phyloP scores from a whole-genome alignment of 139 green algal species.

The Microglena sp. region DNA sequence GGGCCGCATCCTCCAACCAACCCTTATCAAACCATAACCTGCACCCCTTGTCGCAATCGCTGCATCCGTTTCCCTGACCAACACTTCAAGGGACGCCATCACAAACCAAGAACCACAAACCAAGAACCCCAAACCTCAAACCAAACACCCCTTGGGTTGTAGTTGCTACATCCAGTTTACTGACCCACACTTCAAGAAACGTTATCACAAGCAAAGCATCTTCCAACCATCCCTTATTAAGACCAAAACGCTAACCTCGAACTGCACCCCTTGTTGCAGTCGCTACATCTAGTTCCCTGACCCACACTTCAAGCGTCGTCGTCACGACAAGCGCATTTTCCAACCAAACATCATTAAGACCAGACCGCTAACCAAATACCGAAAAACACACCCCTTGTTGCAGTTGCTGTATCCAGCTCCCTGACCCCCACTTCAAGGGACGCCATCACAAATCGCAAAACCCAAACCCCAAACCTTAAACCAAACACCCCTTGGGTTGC shows the following conservation, averaged over 20 bases:
- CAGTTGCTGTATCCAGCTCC: too few relatives aligned
- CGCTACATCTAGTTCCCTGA: slow-evolving; percentile 54
- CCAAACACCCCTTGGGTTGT: not conserved
- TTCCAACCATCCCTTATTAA: slow-evolving; percentile 65
- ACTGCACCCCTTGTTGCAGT: not conserved
- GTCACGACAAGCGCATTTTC: not conserved
- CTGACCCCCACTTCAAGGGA: slow-evolving; percentile 83
- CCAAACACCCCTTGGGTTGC: too few relatives aligned
- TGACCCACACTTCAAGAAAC: slow-evolving; percentile 81
- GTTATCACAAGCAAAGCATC: slow-evolving; percentile 72
- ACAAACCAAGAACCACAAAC: too few relatives aligned
- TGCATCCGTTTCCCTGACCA: too few relatives aligned
- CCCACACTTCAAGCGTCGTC: slow-evolving; percentile 83
- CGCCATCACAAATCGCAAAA: too few relatives aligned
- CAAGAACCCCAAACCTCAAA: too few relatives aligned
- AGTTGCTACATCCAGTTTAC: slow-evolving; percentile 66
- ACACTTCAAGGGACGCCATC: slow-evolving; percentile 83
- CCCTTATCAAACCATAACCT: too few relatives aligned
- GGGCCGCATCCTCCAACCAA: slow-evolving; percentile 59
- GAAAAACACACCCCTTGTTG: too few relatives aligned
- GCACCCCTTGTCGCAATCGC: too few relatives aligned
- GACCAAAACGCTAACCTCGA: too few relatives aligned
- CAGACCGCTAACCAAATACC: too few relatives aligned
- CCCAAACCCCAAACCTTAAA: too few relatives aligned
- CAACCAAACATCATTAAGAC: slow-evolving; percentile 74